Evolutionary conservation across 2,329 filamentous ascomycete species (phyloP).

Genomic region (Lachnellula arida): DNA sequence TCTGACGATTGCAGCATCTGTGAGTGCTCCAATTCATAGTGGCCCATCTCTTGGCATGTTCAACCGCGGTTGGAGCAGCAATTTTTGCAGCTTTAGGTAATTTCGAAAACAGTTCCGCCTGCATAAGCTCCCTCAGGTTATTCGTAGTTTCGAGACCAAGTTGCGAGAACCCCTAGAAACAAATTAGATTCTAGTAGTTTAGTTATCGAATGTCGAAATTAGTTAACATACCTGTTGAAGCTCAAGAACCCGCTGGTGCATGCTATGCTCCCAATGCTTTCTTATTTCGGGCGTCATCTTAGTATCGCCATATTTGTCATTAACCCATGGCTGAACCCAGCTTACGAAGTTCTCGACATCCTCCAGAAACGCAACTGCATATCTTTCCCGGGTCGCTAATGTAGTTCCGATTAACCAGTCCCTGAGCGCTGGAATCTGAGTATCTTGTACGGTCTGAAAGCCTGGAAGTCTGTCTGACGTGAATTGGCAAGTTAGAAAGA

Average conservation of each 20-base stretch:
- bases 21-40: not conserved
- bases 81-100: not conserved
- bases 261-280: not conserved
- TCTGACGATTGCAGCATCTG: not conserved
- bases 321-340: conserved; percentile 1
- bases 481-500: not conserved
- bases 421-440: not conserved
- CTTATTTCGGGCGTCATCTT: not conserved
- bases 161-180: not conserved
- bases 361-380: not conserved
- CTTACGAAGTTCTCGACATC: not conserved
- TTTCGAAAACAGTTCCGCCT: not conserved
- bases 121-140: not conserved
- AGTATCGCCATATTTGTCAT: not conserved
- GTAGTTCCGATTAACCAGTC: conserved; percentile 4
- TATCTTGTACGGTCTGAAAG: not conserved
- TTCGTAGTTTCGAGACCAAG: not conserved
- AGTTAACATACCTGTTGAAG: not conserved
- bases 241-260: not conserved
- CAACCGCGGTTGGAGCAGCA: not conserved
- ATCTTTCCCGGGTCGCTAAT: not conserved
- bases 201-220: not conserved
- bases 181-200: not conserved
- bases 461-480: not conserved
- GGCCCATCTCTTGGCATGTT: not conserved